Evolutionary conservation across 164 flowering plant species (phyloP), one percentile per base, ranked within the genome.

Genomic region (Annona cherimola): DNA sequence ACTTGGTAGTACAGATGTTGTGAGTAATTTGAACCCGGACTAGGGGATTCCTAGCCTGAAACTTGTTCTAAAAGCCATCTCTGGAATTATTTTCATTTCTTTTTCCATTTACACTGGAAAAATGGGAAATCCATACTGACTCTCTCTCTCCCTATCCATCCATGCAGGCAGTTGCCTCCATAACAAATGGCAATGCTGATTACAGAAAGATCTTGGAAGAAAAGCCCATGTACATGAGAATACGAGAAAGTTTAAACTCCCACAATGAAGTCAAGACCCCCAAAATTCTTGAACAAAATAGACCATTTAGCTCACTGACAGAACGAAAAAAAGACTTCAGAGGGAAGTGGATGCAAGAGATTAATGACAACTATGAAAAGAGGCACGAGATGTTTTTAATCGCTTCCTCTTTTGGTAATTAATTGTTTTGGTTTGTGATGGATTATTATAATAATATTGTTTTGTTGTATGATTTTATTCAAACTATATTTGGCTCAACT

Each of bases 81-180:
- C 35, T 26, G 35, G 35, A 26, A 26, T 50, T 7, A 8, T 50
- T 9, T 6, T 50, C 57, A 9, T 16, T 11, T 50, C 57, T 50
- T 9, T 50, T 50, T 50, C 57, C 14, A 7, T 50, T 50, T 50
- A 50, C 57, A 11, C 14, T 50, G 14, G 57, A 50, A 50, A 50
- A 26, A 26, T 26, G 35, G 35, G 1, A 26, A 26, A 26, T 26
- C 57, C 1, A 3, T 12, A 50, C 14, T 50, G 57, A 50, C 14
- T 11, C 14, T 9, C 57, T 50, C 57, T 50, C 20, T 26, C 35
- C 35, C 35, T 26, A 26, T 26, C 35, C 35, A 26, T 26, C 35
- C 35, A 26, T 26, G 35, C 88, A 94, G 97, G 81, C 80, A 73
- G 88, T 91, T 72, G 82, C 90, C 76, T 86, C 91, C 64, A 84